Conservation (phyloP, 345 rosid species). For the Populus nigra region DNA sequence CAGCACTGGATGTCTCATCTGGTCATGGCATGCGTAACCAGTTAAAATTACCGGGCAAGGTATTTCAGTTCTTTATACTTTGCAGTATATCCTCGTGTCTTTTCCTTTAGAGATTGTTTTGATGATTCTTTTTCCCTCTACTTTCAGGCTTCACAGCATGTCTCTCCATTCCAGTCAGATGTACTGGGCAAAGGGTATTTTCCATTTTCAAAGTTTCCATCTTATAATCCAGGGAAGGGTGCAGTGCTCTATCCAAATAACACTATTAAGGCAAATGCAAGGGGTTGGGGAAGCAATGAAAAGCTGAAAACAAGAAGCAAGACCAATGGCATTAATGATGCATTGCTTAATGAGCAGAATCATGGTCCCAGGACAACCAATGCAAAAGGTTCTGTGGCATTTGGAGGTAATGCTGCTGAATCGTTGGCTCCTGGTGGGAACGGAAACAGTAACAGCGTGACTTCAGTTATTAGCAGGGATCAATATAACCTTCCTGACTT, state of each 20-base stretch:
- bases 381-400: conserved; percentile 20
- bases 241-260: conserved; percentile 20
- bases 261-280: conserved; percentile 25
- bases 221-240: conserved; percentile 40
- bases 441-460: conserved; percentile 30
- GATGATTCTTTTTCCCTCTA: neutral
- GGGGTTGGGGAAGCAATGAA: conserved; percentile 35
- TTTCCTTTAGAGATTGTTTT: neutral
- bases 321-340: conserved; percentile 22
- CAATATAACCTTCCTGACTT: conserved; percentile 52
- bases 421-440: conserved; percentile 31
- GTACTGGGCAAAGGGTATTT: conserved; percentile 20
- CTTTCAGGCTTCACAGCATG: conserved; percentile 15
- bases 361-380: conserved; percentile 27
- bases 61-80: conserved; percentile 12
- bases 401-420: conserved; percentile 20
- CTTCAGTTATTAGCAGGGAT: conserved; percentile 40
- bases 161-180: conserved; percentile 24
- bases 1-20: conserved; percentile 10
- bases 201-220: conserved; percentile 23
- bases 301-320: conserved; percentile 36
- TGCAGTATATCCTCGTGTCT: neutral
- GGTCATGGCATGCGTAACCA: conserved; percentile 35
- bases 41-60: conserved; percentile 42
- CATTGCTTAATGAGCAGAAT: conserved; percentile 30